Evolutionary conservation across 2,329 filamentous ascomycete species (phyloP), one percentile per base, ranked within the genome.

Genomic region (Phoma herbarum): DNA sequence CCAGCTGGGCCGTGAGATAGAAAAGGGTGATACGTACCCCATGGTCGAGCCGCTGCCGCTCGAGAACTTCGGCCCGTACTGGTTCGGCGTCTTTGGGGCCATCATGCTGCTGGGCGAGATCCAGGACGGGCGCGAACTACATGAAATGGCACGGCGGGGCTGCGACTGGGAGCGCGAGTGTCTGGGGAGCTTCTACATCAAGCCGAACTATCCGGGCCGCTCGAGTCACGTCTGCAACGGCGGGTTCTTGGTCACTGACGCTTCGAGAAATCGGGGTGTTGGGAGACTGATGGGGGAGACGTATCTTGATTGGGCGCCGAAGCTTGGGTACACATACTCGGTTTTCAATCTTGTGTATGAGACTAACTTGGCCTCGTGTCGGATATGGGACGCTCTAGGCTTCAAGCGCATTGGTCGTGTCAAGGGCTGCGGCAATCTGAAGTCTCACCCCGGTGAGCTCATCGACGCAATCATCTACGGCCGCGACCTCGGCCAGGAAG

Each of bases 311-410:
- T 84, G 81, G 81, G 82, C 82, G 6, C 81, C 82, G n/a, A 81
- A 79, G 66, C 73, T 84, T 58, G 92, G 92, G 46, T 97, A 96
- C 79, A 90, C 90, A 1, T 96, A 96, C 81, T 93, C 91, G 39
- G 91, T 97, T 62, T 97, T 97, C 84, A 96, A 96, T 77, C 85
- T 96, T 48, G 93, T 96, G 7, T 96, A 96, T 80, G 93, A 96
- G 82, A 96, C 91, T 64, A 96, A 96, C 77, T 90, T 95, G 23
- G 93, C 91, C 1, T 94, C 91, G 29, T 93, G 92, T 76, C 89
- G 90, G 63, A 93, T 96, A 72, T 97, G 93, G 93, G 93, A 97
- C 77, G 90, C 89, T 1, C 85, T 97, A 28, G 92, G 92, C 59
- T 97, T 97, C 82, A 95, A 96, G 83, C 88, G 93, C 57, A 95